Percentiles rank a stretch among this genome's conserved stretches.
These are phyloP conservation scores for Physcomitrium patens DNA, from an alignment of 225 moss, liverwort and hornwort genomes.

Conservation along the genomic window DNA sequence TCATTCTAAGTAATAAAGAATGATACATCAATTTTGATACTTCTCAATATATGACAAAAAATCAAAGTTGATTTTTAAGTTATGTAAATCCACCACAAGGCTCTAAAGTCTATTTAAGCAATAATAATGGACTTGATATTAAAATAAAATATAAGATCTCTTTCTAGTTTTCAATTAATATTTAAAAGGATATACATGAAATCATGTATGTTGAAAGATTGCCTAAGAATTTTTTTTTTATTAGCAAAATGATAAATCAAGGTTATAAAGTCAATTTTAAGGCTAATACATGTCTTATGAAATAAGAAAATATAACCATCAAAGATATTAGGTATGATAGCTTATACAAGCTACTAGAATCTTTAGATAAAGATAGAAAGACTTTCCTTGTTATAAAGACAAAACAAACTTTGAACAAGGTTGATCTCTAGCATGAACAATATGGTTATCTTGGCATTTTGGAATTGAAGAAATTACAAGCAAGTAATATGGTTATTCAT, in stretches of 20 bases:
- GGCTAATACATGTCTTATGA: not conserved
- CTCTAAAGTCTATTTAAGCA: not conserved
- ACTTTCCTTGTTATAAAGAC: not conserved
- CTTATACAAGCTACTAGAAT: slow-evolving; percentile 3
- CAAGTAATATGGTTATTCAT: slow-evolving; percentile 1
- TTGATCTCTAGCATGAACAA: slow-evolving; percentile 7
- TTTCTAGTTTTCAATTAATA: slow-evolving; percentile 7
- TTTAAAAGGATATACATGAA: slow-evolving; percentile 8
- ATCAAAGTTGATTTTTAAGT: slow-evolving; percentile 5
- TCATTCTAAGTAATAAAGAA: no score
- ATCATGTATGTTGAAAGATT: not conserved
- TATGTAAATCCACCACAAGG: slow-evolving; percentile 7
- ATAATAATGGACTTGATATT: not conserved
- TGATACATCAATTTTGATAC: not conserved
- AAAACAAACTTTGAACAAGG: not conserved
- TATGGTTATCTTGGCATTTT: not conserved
- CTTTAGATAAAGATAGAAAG: not conserved
- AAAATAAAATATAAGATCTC: not conserved
- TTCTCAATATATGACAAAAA: not conserved
- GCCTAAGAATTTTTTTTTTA: not conserved
- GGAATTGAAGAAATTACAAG: not conserved
- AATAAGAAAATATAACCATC: not conserved
- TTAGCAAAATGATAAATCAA: slow-evolving; percentile 4
- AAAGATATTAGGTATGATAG: slow-evolving; percentile 1
- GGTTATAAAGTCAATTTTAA: not conserved